Base-by-base conservation (phyloP, 306 rosid species). In the Nissolia schottii region DNA sequence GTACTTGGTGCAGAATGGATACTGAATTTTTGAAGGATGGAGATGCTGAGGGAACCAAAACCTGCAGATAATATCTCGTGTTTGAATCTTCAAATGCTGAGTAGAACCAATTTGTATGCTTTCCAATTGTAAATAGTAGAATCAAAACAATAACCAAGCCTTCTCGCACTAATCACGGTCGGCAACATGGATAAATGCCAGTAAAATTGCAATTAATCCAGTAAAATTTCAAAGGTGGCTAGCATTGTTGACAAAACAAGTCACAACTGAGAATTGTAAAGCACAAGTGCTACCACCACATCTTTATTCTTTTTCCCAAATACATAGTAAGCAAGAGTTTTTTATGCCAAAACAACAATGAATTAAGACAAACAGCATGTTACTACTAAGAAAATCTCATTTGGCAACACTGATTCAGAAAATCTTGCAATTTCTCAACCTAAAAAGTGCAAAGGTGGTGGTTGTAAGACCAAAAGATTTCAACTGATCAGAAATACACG, bases 1-100 rank as follows among this genome's bases (percentile, higher is more conserved):
- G 98, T 53, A 94, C 97, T 89, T 94, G 98, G 85, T 94, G 98
- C 80, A 94, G 31, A 76, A 91, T 37, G 25, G 97, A 69, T 22
- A 91, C 37, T 62, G 78, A 48, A 77, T 69, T 83, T 74, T 67
- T 23, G 69, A 37, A 69, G 66, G 78, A 49, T 65, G 84, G 34
- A 70, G 96, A 62, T 34, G 81, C 54, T 2, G 96, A 63, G 38
- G 91, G 85, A 74, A 94, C 58, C 79, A 83, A 55, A 53, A 82
- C 50, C 98, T 94, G 76, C 18, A 83, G 64, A 53, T 34, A 64
- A 59, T 58, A 79, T 55, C 65, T 58, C 51, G 32, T 27, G 43
- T 31, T 55, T 50, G 24, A 70, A 38, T 34, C 55, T 66, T 71
- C 38, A 19, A 2, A 54, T 27, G 37, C 37, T 19, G 13, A 34